Base-by-base conservation (phyloP, 2,329 filamentous ascomycete genomes). In the Cryoendolithus antarcticus region DNA sequence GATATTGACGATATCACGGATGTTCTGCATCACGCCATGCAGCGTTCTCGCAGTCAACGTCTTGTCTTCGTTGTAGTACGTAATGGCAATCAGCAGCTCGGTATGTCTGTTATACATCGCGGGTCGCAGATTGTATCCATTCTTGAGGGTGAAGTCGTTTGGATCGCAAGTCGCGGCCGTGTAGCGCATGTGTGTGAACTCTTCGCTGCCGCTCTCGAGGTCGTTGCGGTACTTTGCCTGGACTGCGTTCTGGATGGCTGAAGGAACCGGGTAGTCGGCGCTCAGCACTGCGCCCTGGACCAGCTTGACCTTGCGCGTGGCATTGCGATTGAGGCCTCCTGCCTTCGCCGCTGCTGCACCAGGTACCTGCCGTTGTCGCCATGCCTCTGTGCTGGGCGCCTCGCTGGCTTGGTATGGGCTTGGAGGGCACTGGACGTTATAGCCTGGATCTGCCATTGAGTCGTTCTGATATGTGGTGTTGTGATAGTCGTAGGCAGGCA, bases 1-100 rank as follows among this genome's bases (percentile, higher is more conserved):
- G 47, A 96, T 72, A 66, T 95, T 96, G 57, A 96, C 89, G 59
- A 98, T 96, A 56, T 98, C 91, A 46, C 89, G 82, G 55, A 96
- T 93, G 62, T 96, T 96, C 63, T 95, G 88, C 91, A 98, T 96
- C 39, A 94, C 88, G 71, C 89, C 86, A 63, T 96, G 91, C 41
- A 96, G 71, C 1, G 91, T 98, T 66, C 91, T 80, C 37, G 89
- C 74, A 30, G 91, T 84, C 48, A 98, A 71, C 21, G 84, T 78
- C 72, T 96, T 96, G 69, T 96, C 91, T 72, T 96, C 91, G 68
- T 96, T 96, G 71, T 96, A 98, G 71, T 96, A 96, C 47, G 91
- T 98, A 54, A 98, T 86, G 55, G 91, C 91, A 62, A 98, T 95
- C 47, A 96, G 74, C 52, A 98, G 69, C 69, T 98, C 91, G 4